Conservation (phyloP, 2,329 filamentous ascomycete genomes). For the Ampelomyces quisqualis region DNA sequence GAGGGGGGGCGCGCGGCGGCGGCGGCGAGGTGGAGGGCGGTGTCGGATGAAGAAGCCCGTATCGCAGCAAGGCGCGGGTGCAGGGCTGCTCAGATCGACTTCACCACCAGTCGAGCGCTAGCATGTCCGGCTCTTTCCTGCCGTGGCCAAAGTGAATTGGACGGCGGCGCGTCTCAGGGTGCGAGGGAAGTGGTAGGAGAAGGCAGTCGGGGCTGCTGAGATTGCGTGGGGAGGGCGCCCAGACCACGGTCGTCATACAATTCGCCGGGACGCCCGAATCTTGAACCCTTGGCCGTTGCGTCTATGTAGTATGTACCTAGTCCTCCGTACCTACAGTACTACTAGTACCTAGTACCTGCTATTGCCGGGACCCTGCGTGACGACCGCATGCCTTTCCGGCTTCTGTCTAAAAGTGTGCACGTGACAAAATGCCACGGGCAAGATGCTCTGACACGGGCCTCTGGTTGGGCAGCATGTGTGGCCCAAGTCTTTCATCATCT, state of each 20-base stretch:
- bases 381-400: constrained; percentile 7
- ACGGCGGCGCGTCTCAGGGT: constrained; percentile 37
- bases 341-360: neutral
- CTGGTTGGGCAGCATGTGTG: constrained; percentile 5
- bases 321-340: no score
- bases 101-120: constrained; percentile 18
- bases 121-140: constrained; percentile 34
- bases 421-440: constrained; percentile 2
- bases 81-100: constrained; percentile 14
- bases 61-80: constrained; percentile 22
- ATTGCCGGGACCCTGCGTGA: constrained; percentile 9
- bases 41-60: constrained; percentile 24
- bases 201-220: constrained; percentile 18
- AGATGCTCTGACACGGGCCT: constrained; percentile 10
- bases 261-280: constrained; percentile 14
- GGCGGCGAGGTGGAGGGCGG: constrained; percentile 16
- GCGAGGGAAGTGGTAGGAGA: constrained; percentile 8
- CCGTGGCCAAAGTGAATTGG: constrained; percentile 50
- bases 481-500: neutral
- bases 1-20: constrained; percentile 16
- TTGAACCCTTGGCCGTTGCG: constrained; percentile 21
- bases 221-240: constrained; percentile 26
- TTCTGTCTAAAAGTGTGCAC: neutral
- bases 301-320: constrained; percentile 9
- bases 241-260: constrained; percentile 25